Percentiles rank a stretch among this genome's conserved stretches.
phyloP scores from a whole-genome alignment of 2,329 filamentous ascomycete genomes.

The Nemania serpens region DNA sequence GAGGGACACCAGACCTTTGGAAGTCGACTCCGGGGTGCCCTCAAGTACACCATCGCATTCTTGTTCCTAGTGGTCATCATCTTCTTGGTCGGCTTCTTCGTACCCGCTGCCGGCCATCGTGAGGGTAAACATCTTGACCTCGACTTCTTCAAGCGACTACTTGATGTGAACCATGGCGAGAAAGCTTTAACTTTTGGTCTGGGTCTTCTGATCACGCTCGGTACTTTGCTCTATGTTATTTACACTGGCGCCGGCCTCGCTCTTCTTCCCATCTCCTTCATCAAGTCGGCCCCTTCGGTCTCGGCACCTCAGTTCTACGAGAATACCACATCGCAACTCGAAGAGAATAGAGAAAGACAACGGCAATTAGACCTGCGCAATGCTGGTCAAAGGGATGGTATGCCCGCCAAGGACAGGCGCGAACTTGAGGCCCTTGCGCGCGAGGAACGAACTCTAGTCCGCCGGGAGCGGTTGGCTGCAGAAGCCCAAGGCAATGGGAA shows the following conservation, averaged over 20 bases:
- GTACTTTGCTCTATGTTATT: constrained; percentile 81
- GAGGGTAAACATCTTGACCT: constrained; percentile 74
- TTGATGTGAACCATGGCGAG: constrained; percentile 87
- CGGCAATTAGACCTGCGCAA: constrained; percentile 88
- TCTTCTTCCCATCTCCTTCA: constrained; percentile 84
- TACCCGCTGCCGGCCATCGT: constrained; percentile 74
- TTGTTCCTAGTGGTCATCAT: constrained; percentile 78
- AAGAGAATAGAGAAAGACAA: constrained; percentile 88
- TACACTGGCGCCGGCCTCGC: constrained; percentile 91
- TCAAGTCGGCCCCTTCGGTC: constrained; percentile 87
- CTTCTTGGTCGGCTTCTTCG: constrained; percentile 92
- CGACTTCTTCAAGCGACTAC: constrained; percentile 86
- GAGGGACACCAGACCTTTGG: constrained; percentile 73
- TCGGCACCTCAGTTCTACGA: constrained; percentile 80
- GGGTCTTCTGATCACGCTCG: constrained; percentile 85
- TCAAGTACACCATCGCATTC: constrained; percentile 90
- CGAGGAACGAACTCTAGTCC: constrained; percentile 89
- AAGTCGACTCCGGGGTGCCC: constrained; percentile 77
- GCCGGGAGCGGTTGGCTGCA: constrained; percentile 83
- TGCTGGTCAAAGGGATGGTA: constrained; percentile 71
- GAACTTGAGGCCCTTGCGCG: constrained; percentile 86
- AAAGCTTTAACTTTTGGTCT: constrained; percentile 89
- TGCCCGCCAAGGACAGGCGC: constrained; percentile 83
- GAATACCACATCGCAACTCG: constrained; percentile 78
- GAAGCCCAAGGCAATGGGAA: constrained; percentile 80